Evolutionary conservation across 495 filamentous ascomycete species (phyloP), one percentile per base, ranked within the genome.

Genomic region (Talaromyces proteolyticus): DNA sequence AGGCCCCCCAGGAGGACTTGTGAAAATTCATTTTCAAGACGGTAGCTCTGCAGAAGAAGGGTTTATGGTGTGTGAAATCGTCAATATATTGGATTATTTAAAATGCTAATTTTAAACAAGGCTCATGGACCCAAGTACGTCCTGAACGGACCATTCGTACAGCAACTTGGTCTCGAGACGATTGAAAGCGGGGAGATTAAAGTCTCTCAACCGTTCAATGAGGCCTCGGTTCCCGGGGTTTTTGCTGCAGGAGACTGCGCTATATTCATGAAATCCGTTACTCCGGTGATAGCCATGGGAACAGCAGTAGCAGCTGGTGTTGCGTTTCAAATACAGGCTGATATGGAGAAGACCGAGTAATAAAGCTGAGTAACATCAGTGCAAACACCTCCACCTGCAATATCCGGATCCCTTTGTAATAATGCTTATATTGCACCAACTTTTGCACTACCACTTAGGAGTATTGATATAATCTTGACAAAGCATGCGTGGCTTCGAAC

Each of bases 191-290:
- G 65, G 6, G 60, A 65, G 26, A 54, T 74, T 17, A 57, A 70
- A 44, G 55, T 57, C 0, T 51, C 24, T 0, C 39, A 42, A 16
- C 62, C 63, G 0, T 72, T 68, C 44, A 43, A 61, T 42, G 59
- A 70, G 42, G 67, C 70, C 2, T 68, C 42, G 36, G 50, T 66
- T 14, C n/a, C 40, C 1, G 72, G 70, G 1, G 60, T 65, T 0
- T 75, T 73, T 63, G 72, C 61, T 2, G 65, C 49, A 0, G 72
- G 73, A 22, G 73, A 74, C 47, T 53, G 47, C 49, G 57, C 38
- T n/a, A 48, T 44, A 1, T 47, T 49, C 20, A 40, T 63, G 24
- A 64, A 67, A 40, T 44, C 47, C 5, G 57, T 56, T 11, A 51
- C 49, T 3, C 23, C 38, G 2, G 60, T 50, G 7, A 25, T 63